Percentiles rank a stretch among this genome's conserved stretches.
Conservation (phyloP, 441 rosid species). For the Theobroma grandiflorum region DNA sequence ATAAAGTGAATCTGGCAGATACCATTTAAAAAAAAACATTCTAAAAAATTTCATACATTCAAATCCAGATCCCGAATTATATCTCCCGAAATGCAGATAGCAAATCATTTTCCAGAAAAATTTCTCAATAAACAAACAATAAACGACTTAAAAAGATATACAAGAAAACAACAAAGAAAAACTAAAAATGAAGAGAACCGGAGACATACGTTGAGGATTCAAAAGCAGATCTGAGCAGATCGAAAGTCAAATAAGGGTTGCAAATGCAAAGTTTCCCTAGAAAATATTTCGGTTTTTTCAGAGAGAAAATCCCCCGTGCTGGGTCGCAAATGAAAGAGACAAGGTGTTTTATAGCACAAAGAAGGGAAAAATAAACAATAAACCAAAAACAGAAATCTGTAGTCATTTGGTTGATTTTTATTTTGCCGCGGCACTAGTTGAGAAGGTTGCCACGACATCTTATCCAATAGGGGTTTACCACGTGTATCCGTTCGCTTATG, state of each 20-base stretch:
- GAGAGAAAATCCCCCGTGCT: neutral
- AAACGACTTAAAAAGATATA: neutral
- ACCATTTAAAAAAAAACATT: neutral
- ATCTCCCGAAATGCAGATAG: neutral
- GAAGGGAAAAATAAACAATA: neutral
- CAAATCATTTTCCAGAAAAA: neutral
- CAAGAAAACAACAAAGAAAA: neutral
- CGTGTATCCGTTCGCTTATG: neutral
- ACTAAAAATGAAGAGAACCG: constrained; percentile 6
- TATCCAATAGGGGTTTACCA: neutral
- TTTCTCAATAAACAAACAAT: neutral
- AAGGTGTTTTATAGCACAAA: neutral
- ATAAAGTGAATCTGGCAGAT: constrained; percentile 8
- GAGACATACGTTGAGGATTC: neutral
- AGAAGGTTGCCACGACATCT: neutral
- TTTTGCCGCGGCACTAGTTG: neutral
- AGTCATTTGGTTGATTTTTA: neutral
- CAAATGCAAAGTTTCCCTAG: neutral
- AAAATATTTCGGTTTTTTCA: neutral
- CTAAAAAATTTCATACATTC: neutral
- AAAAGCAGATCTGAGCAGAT: constrained; percentile 10
- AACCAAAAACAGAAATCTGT: neutral
- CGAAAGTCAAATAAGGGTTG: constrained; percentile 4
- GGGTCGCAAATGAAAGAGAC: neutral
- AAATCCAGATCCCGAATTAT: constrained; percentile 1